Percentiles rank a stretch among this genome's conserved stretches.
Evolutionary conservation across 495 filamentous ascomycete species (phyloP).

Genomic region (Hypomontagnella monticulosa): DNA sequence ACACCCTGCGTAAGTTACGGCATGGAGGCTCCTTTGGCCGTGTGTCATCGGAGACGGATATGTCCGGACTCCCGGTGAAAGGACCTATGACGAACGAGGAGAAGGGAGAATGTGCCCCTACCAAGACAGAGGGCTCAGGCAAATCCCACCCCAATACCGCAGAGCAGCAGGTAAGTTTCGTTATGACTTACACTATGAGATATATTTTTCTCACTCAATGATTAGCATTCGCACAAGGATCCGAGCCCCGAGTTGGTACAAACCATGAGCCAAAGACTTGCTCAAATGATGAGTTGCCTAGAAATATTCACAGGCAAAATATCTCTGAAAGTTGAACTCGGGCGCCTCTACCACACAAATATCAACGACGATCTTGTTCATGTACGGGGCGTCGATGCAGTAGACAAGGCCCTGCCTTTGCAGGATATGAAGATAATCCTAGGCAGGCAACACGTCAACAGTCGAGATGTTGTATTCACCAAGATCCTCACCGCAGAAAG

Average conservation of each 20-base stretch:
- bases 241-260: conserved; percentile 7
- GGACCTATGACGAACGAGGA: no score
- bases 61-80: no score
- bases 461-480: conserved; percentile 49
- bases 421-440: conserved; percentile 29
- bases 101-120: no score
- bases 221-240: background rate
- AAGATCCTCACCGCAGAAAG: conserved; percentile 51
- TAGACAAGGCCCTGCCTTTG: conserved; percentile 35
- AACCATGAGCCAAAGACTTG: conserved; percentile 25
- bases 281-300: conserved; percentile 36
- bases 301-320: conserved; percentile 49
- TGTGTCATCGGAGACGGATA: no score
- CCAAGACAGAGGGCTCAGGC: no score
- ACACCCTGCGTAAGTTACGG: no score
- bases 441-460: conserved; percentile 26
- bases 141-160: no score
- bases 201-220: no score
- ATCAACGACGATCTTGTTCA: conserved; percentile 38
- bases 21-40: no score
- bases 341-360: conserved; percentile 49
- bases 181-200: no score
- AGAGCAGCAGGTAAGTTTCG: no score
- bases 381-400: conserved; percentile 5
- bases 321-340: conserved; percentile 53